These are phyloP conservation scores for Aspergillus nidulans DNA, from an alignment of 495 filamentous ascomycete species.

Conservation along the genomic window DNA sequence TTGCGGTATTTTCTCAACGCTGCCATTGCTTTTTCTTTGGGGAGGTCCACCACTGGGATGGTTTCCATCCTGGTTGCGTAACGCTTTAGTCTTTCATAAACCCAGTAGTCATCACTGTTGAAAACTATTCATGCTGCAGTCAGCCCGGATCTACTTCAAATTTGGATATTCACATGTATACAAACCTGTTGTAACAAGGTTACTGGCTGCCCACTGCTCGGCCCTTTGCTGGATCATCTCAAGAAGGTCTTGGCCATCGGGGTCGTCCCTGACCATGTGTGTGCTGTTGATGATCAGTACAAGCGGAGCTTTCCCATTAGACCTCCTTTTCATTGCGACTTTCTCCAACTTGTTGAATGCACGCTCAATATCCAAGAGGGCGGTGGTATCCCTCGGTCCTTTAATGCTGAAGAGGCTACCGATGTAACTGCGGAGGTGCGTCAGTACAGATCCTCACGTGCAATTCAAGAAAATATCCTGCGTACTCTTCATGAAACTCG, in stretches of 20 bases:
- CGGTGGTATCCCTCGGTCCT: constrained; percentile 85
- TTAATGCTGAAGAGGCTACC: constrained; percentile 91
- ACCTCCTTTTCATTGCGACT: constrained; percentile 69
- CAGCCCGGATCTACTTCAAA: neutral
- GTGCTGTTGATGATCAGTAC: constrained; percentile 87
- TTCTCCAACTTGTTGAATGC: constrained; percentile 98
- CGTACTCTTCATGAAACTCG: constrained; percentile 70
- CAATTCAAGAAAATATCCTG: neutral
- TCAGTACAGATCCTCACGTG: constrained; percentile 12
- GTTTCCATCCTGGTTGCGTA: constrained; percentile 91
- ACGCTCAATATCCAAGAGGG: constrained; percentile 88
- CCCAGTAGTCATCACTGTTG: constrained; percentile 96
- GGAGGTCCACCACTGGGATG: constrained; percentile 73
- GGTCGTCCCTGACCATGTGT: constrained; percentile 85
- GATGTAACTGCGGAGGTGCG: constrained; percentile 68
- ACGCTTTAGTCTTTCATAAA: constrained; percentile 89
- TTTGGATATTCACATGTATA: neutral
- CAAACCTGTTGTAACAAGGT: constrained; percentile 70
- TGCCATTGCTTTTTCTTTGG: constrained; percentile 66
- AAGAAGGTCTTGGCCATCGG: constrained; percentile 83
- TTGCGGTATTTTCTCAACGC: constrained; percentile 72
- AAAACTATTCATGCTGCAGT: constrained; percentile 49
- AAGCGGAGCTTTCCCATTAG: constrained; percentile 57
- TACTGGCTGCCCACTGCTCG: constrained; percentile 89
- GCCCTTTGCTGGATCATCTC: constrained; percentile 94